Conservation (phyloP, 106 monocot species). For the Narthecium ossifragum region DNA sequence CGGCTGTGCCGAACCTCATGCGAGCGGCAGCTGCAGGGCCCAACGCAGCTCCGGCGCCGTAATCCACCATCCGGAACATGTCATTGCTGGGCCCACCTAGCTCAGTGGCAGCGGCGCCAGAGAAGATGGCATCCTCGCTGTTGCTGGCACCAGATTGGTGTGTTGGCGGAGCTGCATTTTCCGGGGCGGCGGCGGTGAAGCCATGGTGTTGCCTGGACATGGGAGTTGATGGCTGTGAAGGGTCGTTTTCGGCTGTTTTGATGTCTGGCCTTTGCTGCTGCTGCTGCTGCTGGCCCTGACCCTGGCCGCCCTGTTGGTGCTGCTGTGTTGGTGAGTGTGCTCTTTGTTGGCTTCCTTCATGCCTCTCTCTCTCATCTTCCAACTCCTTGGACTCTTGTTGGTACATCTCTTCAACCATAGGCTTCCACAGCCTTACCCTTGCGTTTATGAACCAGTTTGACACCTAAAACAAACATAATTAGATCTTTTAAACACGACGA, state of each 20-base stretch:
- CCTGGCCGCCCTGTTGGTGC: too few relatives aligned
- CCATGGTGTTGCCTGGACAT: neutral
- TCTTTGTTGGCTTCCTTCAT: slow-evolving; percentile 9
- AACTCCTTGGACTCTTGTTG: slow-evolving; percentile 69
- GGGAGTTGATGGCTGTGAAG: slow-evolving; percentile 10
- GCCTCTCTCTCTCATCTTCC: slow-evolving; percentile 6
- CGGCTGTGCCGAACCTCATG: slow-evolving; percentile 33
- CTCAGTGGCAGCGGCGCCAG: slow-evolving; percentile 16
- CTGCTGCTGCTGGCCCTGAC: slow-evolving; percentile 25
- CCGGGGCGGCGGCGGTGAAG: neutral
- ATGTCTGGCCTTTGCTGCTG: slow-evolving; percentile 16
- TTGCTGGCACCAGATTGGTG: neutral
- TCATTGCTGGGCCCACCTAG: slow-evolving; percentile 22
- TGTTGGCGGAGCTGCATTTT: neutral
- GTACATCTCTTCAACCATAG: slow-evolving; percentile 99
- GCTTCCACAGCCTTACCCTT: slow-evolving; percentile 91
- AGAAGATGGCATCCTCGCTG: slow-evolving; percentile 6
- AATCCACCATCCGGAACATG: slow-evolving; percentile 15
- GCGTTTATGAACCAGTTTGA: slow-evolving; percentile 99
- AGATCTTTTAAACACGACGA: too few relatives aligned
- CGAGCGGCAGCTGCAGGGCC: slow-evolving; percentile 22
- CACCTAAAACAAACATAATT: too few relatives aligned
- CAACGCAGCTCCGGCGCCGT: slow-evolving; percentile 1
- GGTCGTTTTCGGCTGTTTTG: slow-evolving; percentile 21
- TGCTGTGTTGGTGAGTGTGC: slow-evolving; percentile 23